A percentile compares a stretch with the other conserved stretches of the same genome.
Conservation (phyloP, 139 green algal species). For the Haematococcus lacustris region DNA sequence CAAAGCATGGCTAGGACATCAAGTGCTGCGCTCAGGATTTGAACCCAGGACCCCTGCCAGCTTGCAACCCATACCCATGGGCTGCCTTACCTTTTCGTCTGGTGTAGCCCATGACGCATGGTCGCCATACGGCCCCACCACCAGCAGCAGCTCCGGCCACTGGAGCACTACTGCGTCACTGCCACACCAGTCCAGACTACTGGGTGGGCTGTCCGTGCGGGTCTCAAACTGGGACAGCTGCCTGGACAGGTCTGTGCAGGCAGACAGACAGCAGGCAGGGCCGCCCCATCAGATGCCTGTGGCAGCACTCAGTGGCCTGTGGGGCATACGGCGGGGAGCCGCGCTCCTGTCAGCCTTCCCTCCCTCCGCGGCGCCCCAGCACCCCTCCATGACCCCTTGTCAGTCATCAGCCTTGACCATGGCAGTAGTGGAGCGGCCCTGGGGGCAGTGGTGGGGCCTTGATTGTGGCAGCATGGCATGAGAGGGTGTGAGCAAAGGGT, state of each 20-base stretch:
- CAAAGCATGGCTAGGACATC: no score
- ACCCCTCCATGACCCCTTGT: no score
- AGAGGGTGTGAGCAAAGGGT: no score
- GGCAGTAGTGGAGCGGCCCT: no score
- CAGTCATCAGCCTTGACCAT: no score
- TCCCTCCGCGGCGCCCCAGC: no score
- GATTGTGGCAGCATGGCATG: no score
- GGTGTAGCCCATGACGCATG: constrained; percentile 12
- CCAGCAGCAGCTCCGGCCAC: constrained; percentile 66
- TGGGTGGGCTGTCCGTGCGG: constrained; percentile 37
- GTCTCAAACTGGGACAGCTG: constrained; percentile 66
- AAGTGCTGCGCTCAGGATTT: no score
- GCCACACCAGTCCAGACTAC: constrained; percentile 76
- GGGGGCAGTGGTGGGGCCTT: no score
- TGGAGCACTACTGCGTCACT: constrained; percentile 67
- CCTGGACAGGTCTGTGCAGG: constrained; percentile 51
- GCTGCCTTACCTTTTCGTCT: constrained; percentile 13
- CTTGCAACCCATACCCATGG: no score
- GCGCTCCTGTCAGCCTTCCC: background rate
- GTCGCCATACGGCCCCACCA: constrained; percentile 67
- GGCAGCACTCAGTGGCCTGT: background rate
- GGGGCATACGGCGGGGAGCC: background rate
- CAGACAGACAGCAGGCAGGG: background rate
- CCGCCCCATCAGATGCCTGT: background rate
- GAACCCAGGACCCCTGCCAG: no score